A percentile compares a stretch with the other conserved stretches of the same genome.
phyloP scores from a whole-genome alignment of 768 basidiomycete genomes.

The Sporobolomyces roseus region DNA sequence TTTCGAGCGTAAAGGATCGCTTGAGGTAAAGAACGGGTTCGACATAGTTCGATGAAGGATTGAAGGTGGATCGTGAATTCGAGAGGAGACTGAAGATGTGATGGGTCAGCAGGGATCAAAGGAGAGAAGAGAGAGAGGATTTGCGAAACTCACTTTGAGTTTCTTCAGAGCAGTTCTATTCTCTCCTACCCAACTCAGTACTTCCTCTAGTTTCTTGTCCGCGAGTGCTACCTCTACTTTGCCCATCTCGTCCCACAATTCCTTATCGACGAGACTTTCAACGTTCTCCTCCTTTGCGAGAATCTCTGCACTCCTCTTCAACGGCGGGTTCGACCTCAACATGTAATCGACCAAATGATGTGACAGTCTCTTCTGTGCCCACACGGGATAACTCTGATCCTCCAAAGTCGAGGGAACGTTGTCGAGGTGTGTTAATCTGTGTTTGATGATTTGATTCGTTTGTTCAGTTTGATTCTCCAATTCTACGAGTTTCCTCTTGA shows the following conservation, averaged over 20 bases:
- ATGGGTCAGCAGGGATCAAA: neutral
- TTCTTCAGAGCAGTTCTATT: constrained; percentile 89
- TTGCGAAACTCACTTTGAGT: constrained; percentile 69
- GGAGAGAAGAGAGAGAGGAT: neutral
- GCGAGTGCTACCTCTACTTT: constrained; percentile 77
- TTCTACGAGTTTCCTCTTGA: constrained; percentile 75
- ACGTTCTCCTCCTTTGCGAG: constrained; percentile 74
- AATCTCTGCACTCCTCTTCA: constrained; percentile 67
- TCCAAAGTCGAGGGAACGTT: constrained; percentile 55
- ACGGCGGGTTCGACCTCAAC: constrained; percentile 60
- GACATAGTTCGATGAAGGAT: constrained; percentile 88
- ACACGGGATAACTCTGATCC: constrained; percentile 63
- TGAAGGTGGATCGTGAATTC: constrained; percentile 95
- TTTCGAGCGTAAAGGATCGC: constrained; percentile 83
- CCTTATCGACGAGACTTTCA: constrained; percentile 56
- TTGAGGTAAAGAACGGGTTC: constrained; percentile 61
- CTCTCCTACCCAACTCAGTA: constrained; percentile 92
- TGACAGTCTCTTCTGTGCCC: constrained; percentile 75
- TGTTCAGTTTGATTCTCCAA: constrained; percentile 46
- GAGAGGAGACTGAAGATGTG: constrained; percentile 67
- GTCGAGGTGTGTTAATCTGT: constrained; percentile 64
- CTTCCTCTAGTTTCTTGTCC: constrained; percentile 75
- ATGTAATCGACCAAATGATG: constrained; percentile 93
- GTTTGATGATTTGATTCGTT: constrained; percentile 49
- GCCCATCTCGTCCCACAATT: constrained; percentile 81